phyloP scores from a whole-genome alignment of 176 grass and related monocot genomes.

The Zoysia japonica region DNA sequence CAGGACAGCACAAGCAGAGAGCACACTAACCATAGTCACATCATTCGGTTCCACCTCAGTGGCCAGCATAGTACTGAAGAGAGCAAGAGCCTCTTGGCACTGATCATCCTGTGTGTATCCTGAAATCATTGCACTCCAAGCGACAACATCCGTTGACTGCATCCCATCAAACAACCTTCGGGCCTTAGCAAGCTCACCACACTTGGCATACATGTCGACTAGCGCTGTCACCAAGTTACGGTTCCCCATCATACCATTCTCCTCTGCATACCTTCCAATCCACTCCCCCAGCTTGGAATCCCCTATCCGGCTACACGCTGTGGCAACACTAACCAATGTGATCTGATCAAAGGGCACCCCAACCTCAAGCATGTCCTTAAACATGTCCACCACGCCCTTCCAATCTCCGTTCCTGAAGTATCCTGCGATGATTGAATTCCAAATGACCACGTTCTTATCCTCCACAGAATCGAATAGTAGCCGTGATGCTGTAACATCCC shows the following conservation, averaged over 20 bases:
- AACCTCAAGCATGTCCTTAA: slow-evolving; percentile 47
- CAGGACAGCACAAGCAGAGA: slow-evolving; percentile 69
- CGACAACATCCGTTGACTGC: slow-evolving; percentile 58
- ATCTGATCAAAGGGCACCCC: slow-evolving; percentile 57
- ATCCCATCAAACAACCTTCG: slow-evolving; percentile 53
- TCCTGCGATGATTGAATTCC: slow-evolving; percentile 54
- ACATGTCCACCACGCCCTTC: slow-evolving; percentile 49
- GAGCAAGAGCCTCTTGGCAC: slow-evolving; percentile 50
- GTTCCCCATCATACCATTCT: slow-evolving; percentile 36
- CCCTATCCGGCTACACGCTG: slow-evolving; percentile 40
- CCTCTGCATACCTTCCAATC: slow-evolving; percentile 46
- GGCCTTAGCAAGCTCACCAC: slow-evolving; percentile 45
- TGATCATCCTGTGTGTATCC: slow-evolving; percentile 56
- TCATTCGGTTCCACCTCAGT: slow-evolving; percentile 58
- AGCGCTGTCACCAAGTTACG: slow-evolving; percentile 51
- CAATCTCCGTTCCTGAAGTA: slow-evolving; percentile 54
- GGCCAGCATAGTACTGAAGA: slow-evolving; percentile 68
- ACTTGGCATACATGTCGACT: slow-evolving; percentile 61
- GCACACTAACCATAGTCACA: slow-evolving; percentile 72
- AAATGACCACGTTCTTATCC: slow-evolving; percentile 36
- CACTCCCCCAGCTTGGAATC: slow-evolving; percentile 35
- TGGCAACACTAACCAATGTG: slow-evolving; percentile 58
- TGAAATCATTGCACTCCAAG: slow-evolving; percentile 80
- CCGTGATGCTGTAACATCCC: slow-evolving; percentile 38
- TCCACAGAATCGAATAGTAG: slow-evolving; percentile 40